These are phyloP conservation scores for Pichia sorboxylosa DNA, from an alignment of 1,139 yeast genomes.

Conservation along the genomic window DNA sequence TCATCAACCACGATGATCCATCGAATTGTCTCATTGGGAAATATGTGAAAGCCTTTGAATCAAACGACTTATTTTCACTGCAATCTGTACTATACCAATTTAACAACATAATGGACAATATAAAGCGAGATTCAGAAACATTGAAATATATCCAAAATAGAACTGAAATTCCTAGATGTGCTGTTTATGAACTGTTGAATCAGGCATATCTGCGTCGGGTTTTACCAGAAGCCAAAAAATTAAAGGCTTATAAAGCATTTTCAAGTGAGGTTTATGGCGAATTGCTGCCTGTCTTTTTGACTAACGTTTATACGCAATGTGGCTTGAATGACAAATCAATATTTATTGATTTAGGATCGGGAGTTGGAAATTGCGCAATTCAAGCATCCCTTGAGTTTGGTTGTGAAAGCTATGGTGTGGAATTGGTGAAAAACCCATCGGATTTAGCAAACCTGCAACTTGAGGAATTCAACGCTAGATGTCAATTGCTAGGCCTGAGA, in stretches of 20 bases:
- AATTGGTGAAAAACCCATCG: slow-evolving; percentile 77
- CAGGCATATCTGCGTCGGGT: slow-evolving; percentile 69
- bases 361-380: slow-evolving; percentile 84
- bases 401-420: slow-evolving; percentile 79
- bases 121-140: slow-evolving; percentile 22
- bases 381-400: slow-evolving; percentile 88
- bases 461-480: slow-evolving; percentile 45
- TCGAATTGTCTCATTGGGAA: slow-evolving; percentile 34
- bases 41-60: slow-evolving; percentile 31
- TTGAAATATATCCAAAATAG: slow-evolving; percentile 27
- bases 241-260: slow-evolving; percentile 70
- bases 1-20: slow-evolving; percentile 30
- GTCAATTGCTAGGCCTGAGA: slow-evolving; percentile 51
- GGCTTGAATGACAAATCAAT: slow-evolving; percentile 39
- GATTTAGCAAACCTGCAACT: slow-evolving; percentile 51
- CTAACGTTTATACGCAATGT: slow-evolving; percentile 58
- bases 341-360: slow-evolving; percentile 80
- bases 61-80: slow-evolving; percentile 26
- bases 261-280: slow-evolving; percentile 92
- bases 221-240: slow-evolving; percentile 55
- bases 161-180: slow-evolving; percentile 38
- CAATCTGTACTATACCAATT: slow-evolving; percentile 29
- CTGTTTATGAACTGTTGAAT: slow-evolving; percentile 58
- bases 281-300: slow-evolving; percentile 64
- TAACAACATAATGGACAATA: slow-evolving; percentile 27